Conservation (phyloP, 331 rosid species). For the Malus hybrid region DNA sequence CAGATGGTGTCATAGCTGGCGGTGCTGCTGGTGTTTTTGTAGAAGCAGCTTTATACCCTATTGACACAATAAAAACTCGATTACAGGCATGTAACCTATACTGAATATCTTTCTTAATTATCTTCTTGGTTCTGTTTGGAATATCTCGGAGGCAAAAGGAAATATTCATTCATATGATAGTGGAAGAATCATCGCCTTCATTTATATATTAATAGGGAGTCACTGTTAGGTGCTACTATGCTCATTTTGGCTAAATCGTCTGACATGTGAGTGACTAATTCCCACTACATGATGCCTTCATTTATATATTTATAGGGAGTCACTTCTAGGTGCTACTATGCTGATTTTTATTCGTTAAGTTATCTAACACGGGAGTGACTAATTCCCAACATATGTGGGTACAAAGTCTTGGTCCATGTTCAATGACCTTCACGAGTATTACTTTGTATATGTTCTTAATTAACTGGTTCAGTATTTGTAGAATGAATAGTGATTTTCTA, state of each 20-base stretch:
- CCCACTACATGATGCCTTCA: not conserved
- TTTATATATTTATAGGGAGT: not conserved
- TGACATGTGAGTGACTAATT: not conserved
- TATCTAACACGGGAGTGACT: not conserved
- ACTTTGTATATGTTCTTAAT: not conserved
- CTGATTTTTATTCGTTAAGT: not conserved
- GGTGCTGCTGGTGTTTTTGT: constrained; percentile 69
- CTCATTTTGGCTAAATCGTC: not conserved
- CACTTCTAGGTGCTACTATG: not conserved
- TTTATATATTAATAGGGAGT: not conserved
- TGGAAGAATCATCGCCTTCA: not conserved
- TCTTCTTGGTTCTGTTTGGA: not conserved
- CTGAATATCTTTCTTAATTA: not conserved
- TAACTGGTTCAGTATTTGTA: not conserved
- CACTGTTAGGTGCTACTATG: not conserved
- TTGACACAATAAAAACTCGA: constrained; percentile 80
- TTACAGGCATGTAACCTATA: constrained; percentile 40
- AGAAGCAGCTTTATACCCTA: constrained; percentile 67
- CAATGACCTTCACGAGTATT: not conserved
- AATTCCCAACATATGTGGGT: not conserved
- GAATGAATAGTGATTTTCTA: not conserved
- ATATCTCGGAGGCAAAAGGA: not conserved
- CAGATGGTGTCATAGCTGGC: constrained; percentile 67
- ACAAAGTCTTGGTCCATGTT: not conserved
- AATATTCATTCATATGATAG: not conserved